Evolutionary conservation across 345 rosid genomes (phyloP), one percentile per base, ranked within the genome.

Genomic region (Angophora floribunda): DNA sequence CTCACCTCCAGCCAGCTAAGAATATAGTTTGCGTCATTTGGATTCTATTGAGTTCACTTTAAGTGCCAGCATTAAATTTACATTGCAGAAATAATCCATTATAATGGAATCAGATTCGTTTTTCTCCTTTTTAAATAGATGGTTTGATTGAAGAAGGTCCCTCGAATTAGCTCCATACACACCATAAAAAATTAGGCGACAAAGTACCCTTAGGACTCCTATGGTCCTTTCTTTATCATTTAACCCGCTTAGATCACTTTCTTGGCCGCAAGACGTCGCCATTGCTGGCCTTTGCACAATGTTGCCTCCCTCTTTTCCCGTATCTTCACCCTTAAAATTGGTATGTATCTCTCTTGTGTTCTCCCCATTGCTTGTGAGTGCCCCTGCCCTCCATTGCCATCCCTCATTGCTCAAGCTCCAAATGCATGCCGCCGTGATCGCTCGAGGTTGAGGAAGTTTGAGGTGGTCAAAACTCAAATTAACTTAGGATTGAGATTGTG

Each of bases 101-200:
- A 28, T 28, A 28, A 8, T 55, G 61, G 61, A 1, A 55, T 55
- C 1, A 1, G 59, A 21, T 36, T 36, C 41, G 41, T 36, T 36
- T 22, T 9, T 8, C 3, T 21, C 9, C 0, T 55, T 55, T 55
- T 28, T 55, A 55, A 22, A 4, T 55, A 55, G 28, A 55, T 55
- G 0, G 61, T 55, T 61, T 61, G 26, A 61, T 61, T 61, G 2
- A 61, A 26, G 2, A 61, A 26, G 67, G 67, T 0, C 32, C 61
- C 7, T 55, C 63, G 4, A 57, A 55, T 55, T 55, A 55, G 26
- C 22, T 55, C 26, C 61, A 53, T 21, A 4, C 24, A 55, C 61
- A 55, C 61, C 1, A 8, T 0, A 9, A 24, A 9, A 57, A 22
- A 1, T 55, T 24, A 24, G n/a, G n/a, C 24, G 65, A 59, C 0